A percentile compares a stretch with the other conserved stretches of the same genome.
Evolutionary conservation across 305 asterid species (phyloP).

Genomic region (Fraxinus angustifolia): DNA sequence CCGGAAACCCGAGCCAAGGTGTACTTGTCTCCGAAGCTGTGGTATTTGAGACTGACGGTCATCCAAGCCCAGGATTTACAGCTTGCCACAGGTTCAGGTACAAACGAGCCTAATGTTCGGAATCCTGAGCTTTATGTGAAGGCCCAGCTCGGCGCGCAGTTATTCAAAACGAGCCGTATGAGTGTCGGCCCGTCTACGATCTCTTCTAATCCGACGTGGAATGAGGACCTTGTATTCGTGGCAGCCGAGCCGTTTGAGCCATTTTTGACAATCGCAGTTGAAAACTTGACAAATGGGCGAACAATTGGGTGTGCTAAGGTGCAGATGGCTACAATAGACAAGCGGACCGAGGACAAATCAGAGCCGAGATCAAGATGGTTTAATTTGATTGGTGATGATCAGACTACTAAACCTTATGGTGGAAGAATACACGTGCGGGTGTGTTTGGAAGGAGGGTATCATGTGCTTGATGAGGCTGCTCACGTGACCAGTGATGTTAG

Average conservation of each 20-base stretch:
- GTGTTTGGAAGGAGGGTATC: slow-evolving; percentile 87
- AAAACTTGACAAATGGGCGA: slow-evolving; percentile 51
- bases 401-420: slow-evolving; percentile 47
- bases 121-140: slow-evolving; percentile 65
- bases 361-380: slow-evolving; percentile 89
- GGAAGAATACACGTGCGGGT: slow-evolving; percentile 78
- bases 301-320: slow-evolving; percentile 64
- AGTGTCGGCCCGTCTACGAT: slow-evolving; percentile 35
- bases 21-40: slow-evolving; percentile 86
- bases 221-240: slow-evolving; percentile 77
- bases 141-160: slow-evolving; percentile 83
- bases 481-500: slow-evolving; percentile 83
- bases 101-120: slow-evolving; percentile 54
- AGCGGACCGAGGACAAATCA: slow-evolving; percentile 63
- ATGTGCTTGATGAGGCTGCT: slow-evolving; percentile 92
- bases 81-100: slow-evolving; percentile 47
- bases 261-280: slow-evolving; percentile 65
- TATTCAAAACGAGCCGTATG: slow-evolving; percentile 76
- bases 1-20: slow-evolving; percentile 95
- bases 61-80: slow-evolving; percentile 94
- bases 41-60: slow-evolving; percentile 92
- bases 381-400: slow-evolving; percentile 49
- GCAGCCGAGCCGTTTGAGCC: slow-evolving; percentile 98
- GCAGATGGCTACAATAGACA: slow-evolving; percentile 68
- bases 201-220: slow-evolving; percentile 74